A percentile compares a stretch with the other conserved stretches of the same genome.
Evolutionary conservation across 331 rosid species (phyloP).

Genomic region (Malus hybrid): DNA sequence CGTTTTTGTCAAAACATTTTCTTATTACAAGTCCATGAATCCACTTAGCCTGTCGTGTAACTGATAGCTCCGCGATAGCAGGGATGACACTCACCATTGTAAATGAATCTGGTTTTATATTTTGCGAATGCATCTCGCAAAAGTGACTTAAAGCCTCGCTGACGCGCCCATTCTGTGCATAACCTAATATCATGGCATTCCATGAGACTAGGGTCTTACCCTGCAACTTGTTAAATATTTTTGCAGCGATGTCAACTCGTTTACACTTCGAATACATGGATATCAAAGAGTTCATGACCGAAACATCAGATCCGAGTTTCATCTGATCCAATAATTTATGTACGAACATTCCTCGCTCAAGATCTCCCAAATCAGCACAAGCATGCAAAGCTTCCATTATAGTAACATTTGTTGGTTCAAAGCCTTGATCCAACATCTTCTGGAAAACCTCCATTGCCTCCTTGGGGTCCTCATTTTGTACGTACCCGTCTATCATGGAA

Average conservation of each 20-base stretch:
- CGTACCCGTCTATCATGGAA: constrained; percentile 76
- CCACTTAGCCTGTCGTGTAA: constrained; percentile 86
- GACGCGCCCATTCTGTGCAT: constrained; percentile 65
- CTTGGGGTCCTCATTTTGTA: constrained; percentile 52
- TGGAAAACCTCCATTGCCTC: constrained; percentile 55
- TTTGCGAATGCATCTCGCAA: constrained; percentile 52
- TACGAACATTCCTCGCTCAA: constrained; percentile 53
- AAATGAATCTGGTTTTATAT: constrained; percentile 68
- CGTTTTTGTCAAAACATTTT: constrained; percentile 51
- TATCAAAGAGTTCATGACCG: constrained; percentile 77
- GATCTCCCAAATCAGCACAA: constrained; percentile 75
- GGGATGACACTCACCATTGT: constrained; percentile 79
- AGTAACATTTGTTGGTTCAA: constrained; percentile 61
- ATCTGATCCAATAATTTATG: constrained; percentile 43
- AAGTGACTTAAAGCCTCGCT: constrained; percentile 57
- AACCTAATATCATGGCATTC: constrained; percentile 95
- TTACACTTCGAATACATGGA: constrained; percentile 88
- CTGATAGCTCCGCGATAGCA: constrained; percentile 79
- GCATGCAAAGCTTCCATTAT: constrained; percentile 77
- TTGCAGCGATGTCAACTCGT: constrained; percentile 64
- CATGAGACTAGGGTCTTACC: constrained; percentile 68
- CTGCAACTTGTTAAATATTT: constrained; percentile 39
- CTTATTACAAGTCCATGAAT: constrained; percentile 76
- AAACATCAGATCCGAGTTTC: constrained; percentile 43
- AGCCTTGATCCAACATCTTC: constrained; percentile 60